A percentile compares a stretch with the other conserved stretches of the same genome.
These are phyloP conservation scores for Stemphylium lycopersici DNA, from an alignment of 2,329 filamentous ascomycete genomes.

Conservation along the genomic window DNA sequence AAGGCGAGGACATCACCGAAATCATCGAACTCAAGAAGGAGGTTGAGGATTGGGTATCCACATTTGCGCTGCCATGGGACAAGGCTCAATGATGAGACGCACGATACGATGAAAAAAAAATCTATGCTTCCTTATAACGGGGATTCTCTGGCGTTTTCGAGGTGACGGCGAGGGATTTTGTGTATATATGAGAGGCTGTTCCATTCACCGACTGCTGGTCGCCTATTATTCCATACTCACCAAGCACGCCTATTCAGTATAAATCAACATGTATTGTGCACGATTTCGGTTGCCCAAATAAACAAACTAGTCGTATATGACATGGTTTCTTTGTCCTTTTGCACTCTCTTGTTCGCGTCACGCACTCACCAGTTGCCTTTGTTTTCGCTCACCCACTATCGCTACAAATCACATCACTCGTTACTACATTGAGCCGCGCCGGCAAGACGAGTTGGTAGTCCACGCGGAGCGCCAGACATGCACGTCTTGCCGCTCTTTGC, in stretches of 20 bases:
- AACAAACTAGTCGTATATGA: neutral
- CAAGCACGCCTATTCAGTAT: neutral
- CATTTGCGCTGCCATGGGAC: conserved; percentile 50
- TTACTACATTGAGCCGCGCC: neutral
- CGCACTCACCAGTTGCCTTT: neutral
- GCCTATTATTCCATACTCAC: conserved; percentile 4
- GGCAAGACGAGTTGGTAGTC: neutral
- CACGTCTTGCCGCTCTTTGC: neutral
- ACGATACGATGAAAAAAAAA: conserved; percentile 6
- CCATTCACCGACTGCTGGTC: conserved; percentile 2
- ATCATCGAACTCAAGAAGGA: conserved; percentile 50
- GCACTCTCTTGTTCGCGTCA: neutral
- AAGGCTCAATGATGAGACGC: conserved; percentile 29
- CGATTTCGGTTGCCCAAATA: neutral
- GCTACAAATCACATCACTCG: neutral
- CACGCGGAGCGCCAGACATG: neutral
- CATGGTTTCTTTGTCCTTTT: neutral
- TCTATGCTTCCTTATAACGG: conserved; percentile 18
- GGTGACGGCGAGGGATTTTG: conserved; percentile 20
- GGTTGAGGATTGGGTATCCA: conserved; percentile 52
- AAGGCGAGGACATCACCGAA: conserved; percentile 50
- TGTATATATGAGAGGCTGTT: conserved; percentile 21
- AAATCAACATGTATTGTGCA: conserved; percentile 1
- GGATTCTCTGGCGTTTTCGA: conserved; percentile 24
- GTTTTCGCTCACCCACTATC: neutral